Conservation (phyloP, 23 red algal genomes). For the Cyanidioschyzon merolae region DNA sequence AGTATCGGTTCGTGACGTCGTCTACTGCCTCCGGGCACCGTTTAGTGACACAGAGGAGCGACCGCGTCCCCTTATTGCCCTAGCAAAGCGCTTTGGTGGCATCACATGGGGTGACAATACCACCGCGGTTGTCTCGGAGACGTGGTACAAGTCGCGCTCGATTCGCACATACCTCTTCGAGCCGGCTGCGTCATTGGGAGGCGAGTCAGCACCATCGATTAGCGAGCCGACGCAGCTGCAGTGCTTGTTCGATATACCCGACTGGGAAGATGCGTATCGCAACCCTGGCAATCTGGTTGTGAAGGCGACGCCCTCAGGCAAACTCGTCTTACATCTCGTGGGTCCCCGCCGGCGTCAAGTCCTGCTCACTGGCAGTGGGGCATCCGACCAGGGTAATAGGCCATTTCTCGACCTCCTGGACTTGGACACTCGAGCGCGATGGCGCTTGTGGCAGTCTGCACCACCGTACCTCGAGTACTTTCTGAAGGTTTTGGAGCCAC, state of each 20-base stretch:
- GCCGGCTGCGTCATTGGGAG: conserved; percentile 37
- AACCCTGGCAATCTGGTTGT: conserved; percentile 53
- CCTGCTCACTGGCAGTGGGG: conserved; percentile 33
- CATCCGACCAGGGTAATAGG: conserved; percentile 56
- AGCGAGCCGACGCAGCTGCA: conserved; percentile 32
- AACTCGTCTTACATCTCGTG: conserved; percentile 57
- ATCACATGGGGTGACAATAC: conserved; percentile 65
- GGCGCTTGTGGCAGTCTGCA: conserved; percentile 59
- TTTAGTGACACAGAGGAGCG: conserved; percentile 37
- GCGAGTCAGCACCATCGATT: conserved; percentile 31
- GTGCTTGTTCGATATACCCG: conserved; percentile 39
- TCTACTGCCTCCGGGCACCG: conserved; percentile 58
- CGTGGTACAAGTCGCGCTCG: conserved; percentile 72
- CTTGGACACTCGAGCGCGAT: conserved; percentile 27
- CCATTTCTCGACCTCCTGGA: conserved; percentile 66
- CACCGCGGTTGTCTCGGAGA: conserved; percentile 60
- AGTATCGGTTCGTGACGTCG: conserved; percentile 50
- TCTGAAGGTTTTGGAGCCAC: conserved; percentile 40
- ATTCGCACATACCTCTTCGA: conserved; percentile 44
- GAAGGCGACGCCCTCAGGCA: conserved; percentile 40
- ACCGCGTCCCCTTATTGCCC: conserved; percentile 26
- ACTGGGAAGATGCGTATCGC: conserved; percentile 91
- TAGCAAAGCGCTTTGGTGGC: conserved; percentile 56
- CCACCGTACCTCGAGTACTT: conserved; percentile 64
- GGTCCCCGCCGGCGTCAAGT: conserved; percentile 22